Conservation (phyloP, 208 protist genomes). For the Trypanosoma theileri region DNA sequence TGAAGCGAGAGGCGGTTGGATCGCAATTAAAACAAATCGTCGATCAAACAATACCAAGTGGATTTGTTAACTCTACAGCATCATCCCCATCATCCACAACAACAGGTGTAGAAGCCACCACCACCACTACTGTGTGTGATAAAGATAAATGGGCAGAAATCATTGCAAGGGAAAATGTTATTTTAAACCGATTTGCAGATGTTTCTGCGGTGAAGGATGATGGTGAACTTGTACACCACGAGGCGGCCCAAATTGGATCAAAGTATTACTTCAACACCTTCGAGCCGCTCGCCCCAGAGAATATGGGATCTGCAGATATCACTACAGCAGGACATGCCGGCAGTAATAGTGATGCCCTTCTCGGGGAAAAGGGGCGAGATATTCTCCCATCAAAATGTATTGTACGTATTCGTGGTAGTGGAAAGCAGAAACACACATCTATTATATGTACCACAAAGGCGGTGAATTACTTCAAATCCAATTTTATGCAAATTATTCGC, state of each 20-base stretch:
- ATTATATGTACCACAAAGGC: slow-evolving; percentile 57
- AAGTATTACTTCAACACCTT: slow-evolving; percentile 35
- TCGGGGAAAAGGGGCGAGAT: slow-evolving; percentile 19
- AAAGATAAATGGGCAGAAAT: slow-evolving; percentile 41
- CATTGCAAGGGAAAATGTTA: slow-evolving; percentile 47
- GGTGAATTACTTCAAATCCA: slow-evolving; percentile 78
- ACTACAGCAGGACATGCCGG: not conserved
- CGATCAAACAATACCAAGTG: slow-evolving; percentile 23
- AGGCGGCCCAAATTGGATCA: slow-evolving; percentile 18
- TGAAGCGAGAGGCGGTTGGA: slow-evolving; percentile 30
- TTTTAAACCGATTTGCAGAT: slow-evolving; percentile 46
- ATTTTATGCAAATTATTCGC: slow-evolving; percentile 66
- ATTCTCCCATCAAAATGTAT: slow-evolving; percentile 67
- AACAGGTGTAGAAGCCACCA: not conserved
- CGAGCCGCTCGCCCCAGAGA: slow-evolving; percentile 28
- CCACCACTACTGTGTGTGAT: slow-evolving; percentile 5
- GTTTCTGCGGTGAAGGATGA: slow-evolving; percentile 25
- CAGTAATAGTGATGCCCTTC: not conserved
- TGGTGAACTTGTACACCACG: slow-evolving; percentile 10
- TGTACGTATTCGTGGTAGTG: slow-evolving; percentile 68
- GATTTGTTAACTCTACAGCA: not conserved
- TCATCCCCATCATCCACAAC: not conserved
- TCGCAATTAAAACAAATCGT: slow-evolving; percentile 38
- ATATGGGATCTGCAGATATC: not conserved
- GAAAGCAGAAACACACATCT: slow-evolving; percentile 55